Base-by-base conservation (phyloP, 768 basidiomycete species). In the Suillus weaverae region DNA sequence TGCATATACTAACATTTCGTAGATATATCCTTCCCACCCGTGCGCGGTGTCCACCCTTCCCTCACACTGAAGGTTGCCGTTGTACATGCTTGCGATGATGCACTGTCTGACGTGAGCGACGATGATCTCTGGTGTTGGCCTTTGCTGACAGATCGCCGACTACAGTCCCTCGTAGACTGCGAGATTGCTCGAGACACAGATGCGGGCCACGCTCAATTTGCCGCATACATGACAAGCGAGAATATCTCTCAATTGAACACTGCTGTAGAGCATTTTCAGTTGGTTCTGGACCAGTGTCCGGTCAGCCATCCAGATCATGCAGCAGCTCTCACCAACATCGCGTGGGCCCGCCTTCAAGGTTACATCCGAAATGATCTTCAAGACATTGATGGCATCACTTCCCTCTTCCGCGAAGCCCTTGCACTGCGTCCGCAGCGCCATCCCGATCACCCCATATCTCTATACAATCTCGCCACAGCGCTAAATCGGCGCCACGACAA, bases 161-260 rank as follows among this genome's bases (percentile, higher is more conserved):
- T 20, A 1, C 7, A 44, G 43, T 4, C 43, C 20, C 20, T 44
- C 20, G 20, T 44, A n/a, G 43, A 20, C 20, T 4, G 43, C 20
- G 0, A 20, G 4, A 20, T 44, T 44, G 8, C 0, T 20, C 43
- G 43, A 44, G 43, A n/a, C 7, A 10, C 43, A 10, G 44, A 46
- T 46, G n/a, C 44, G 44, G 44, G 44, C 44, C 44, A 46, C 11
- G 44, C n/a, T 22, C n/a, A 2, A 46, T 20, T 46, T 3, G 20
- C n/a, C 1, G 0, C 4, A 10, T 46, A 46, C 2, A 1, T 5
- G n/a, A 22, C 1, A 8, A 8, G 20, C 43, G 2, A 44, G 9
- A 20, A 0, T 0, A 9, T 20, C 43, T 44, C 18, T 44, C 20
- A 44, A 20, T 3, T 44, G 9, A 20, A 20, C 4, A 0, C 7